Evolutionary conservation across 768 basidiomycete genomes (phyloP).

Genomic region (Leccinum subgranulosum): DNA sequence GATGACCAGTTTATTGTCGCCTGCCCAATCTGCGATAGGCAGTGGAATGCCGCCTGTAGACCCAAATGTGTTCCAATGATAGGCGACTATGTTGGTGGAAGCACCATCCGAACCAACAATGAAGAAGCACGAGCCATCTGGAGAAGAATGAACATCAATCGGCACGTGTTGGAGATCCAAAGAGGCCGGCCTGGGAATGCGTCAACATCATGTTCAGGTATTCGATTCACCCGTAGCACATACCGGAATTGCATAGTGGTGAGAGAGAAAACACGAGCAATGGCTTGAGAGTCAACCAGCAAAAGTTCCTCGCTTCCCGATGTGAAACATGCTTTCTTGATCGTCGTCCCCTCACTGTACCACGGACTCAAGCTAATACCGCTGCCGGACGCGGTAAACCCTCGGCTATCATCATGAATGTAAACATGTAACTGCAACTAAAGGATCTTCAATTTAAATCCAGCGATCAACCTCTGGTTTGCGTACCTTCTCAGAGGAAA

Average conservation of each 20-base stretch:
- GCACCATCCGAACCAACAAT: constrained; percentile 24
- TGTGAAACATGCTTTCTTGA: constrained; percentile 43
- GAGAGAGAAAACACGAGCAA: constrained; percentile 51
- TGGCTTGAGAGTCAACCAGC: constrained; percentile 43
- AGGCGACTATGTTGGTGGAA: constrained; percentile 31
- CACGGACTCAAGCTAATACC: constrained; percentile 42
- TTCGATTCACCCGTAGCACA: not conserved
- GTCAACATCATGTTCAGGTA: not conserved
- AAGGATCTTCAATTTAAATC: not conserved
- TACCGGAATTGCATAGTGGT: constrained; percentile 54
- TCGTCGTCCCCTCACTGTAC: constrained; percentile 36
- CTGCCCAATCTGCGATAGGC: constrained; percentile 27
- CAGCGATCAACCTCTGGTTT: not conserved
- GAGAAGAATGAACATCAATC: constrained; percentile 39
- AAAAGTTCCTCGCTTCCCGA: constrained; percentile 51
- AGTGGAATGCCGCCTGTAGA: constrained; percentile 42
- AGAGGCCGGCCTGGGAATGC: constrained; percentile 40
- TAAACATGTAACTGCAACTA: constrained; percentile 44
- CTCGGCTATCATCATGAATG: constrained; percentile 45
- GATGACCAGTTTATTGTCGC: constrained; percentile 29
- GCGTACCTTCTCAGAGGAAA: constrained; percentile 41
- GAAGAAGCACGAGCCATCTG: constrained; percentile 55
- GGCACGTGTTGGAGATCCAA: constrained; percentile 39
- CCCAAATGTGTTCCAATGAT: constrained; percentile 60
- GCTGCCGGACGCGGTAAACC: constrained; percentile 41